Evolutionary conservation across 1,284 basidiomycete species (phyloP).

Genomic region (Paramarasmius palmivorus): DNA sequence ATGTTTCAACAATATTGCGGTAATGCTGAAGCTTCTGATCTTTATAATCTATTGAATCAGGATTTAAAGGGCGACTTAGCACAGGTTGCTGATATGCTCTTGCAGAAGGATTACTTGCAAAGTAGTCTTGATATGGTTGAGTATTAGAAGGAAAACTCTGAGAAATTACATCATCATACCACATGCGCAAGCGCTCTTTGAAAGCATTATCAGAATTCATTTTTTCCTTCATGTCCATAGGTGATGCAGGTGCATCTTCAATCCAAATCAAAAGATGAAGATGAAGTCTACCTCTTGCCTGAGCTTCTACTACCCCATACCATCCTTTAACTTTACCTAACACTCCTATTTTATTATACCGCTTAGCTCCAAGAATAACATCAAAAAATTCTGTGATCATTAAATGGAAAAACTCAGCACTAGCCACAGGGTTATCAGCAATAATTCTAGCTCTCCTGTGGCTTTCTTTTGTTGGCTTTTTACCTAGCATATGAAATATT

Average conservation of each 20-base stretch:
- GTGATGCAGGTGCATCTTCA: background rate
- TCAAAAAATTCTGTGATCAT: slow-evolving; percentile 11
- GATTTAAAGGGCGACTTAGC: slow-evolving; percentile 10
- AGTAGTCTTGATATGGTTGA: background rate
- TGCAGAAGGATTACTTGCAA: no score
- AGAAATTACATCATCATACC: slow-evolving; percentile 4
- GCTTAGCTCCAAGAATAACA: slow-evolving; percentile 9
- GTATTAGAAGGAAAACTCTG: background rate
- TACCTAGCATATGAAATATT: slow-evolving; percentile 5
- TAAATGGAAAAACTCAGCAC: slow-evolving; percentile 16
- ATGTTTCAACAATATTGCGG: slow-evolving; percentile 12
- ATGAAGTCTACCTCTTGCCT: slow-evolving; percentile 1
- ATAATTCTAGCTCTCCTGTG: background rate
- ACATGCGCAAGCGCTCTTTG: background rate
- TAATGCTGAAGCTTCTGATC: slow-evolving; percentile 11
- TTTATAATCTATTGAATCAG: background rate
- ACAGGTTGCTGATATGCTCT: slow-evolving; percentile 3
- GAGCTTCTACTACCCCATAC: slow-evolving; percentile 7
- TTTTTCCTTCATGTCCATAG: background rate
- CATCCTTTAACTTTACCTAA: slow-evolving; percentile 14
- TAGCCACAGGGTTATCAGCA: slow-evolving; percentile 16
- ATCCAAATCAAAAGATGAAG: slow-evolving; percentile 5
- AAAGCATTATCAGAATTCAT: background rate
- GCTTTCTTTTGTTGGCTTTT: background rate
- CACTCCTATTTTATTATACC: slow-evolving; percentile 9